Conservation (phyloP, 2,329 filamentous ascomycete genomes). For the Neonectria hederae region DNA sequence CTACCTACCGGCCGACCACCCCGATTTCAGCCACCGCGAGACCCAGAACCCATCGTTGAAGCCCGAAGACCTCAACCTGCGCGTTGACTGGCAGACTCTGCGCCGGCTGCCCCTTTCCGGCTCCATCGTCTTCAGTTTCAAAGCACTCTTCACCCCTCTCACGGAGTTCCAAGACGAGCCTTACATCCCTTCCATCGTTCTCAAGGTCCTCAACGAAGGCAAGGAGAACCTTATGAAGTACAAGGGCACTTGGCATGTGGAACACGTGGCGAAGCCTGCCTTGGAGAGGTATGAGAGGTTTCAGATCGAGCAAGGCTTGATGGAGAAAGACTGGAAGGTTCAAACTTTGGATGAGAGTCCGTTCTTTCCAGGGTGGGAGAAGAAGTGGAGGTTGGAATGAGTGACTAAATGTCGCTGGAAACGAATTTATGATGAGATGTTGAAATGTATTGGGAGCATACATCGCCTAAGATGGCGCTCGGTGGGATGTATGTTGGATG, state of each 20-base stretch:
- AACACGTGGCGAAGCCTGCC: conserved; percentile 74
- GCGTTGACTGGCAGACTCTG: conserved; percentile 90
- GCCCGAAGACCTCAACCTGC: conserved; percentile 70
- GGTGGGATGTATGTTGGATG: neutral
- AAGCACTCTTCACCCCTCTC: conserved; percentile 82
- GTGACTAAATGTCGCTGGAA: neutral
- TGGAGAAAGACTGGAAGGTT: conserved; percentile 71
- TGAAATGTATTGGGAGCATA: neutral
- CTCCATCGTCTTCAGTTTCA: conserved; percentile 87
- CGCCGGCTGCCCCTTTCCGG: conserved; percentile 80
- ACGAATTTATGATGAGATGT: conserved; percentile 1
- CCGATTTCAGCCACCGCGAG: conserved; percentile 68
- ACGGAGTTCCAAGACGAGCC: conserved; percentile 75
- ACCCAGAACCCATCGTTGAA: conserved; percentile 66
- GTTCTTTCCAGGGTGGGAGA: conserved; percentile 77
- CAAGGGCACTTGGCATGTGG: conserved; percentile 83
- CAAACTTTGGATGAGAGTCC: conserved; percentile 78
- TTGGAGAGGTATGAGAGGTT: conserved; percentile 71
- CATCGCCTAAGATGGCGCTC: neutral
- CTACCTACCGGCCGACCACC: conserved; percentile 76
- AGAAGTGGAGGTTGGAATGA: conserved; percentile 34
- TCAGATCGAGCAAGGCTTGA: conserved; percentile 70
- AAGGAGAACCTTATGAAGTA: conserved; percentile 79
- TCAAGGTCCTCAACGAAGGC: conserved; percentile 68
- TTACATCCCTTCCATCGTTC: conserved; percentile 73